Evolutionary conservation across 805 yeast genomes (phyloP), one percentile per base, ranked within the genome.

Genomic region (Isabelozyma gotoi): DNA sequence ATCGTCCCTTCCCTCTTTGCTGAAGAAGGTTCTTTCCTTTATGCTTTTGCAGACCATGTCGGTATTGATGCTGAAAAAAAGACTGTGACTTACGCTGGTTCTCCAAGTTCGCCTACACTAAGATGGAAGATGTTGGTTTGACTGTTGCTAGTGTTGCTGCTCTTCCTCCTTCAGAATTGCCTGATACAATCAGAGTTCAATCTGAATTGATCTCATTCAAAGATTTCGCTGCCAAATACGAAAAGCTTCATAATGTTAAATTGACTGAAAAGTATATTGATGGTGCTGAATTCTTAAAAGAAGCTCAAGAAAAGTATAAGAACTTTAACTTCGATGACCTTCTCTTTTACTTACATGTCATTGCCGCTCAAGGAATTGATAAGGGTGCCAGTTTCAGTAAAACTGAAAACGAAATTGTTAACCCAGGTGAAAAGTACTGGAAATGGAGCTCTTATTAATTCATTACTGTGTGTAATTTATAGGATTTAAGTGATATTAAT

Each of bases 101-200:
- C 68, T 39, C 72, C 71, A 50, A 54, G 38, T 45, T 76, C 40
- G 62, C 74, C 20, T 58, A 73, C 33, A 53, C 77, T 3, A 65
- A 48, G 33, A 44, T 64, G 18, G 46, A 42, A 11, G 81, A 81
- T 57, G 54, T 80, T 44, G 82, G 79, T 16, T 62, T 69, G 27
- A 48, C 62, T 4, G 56, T 74, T 38, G 77, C 76, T 15, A 54
- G 72, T 10, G 46, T 77, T 36, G 74, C 70, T 8, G 57, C 78
- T 15, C 45, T 39, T 1, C 67, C 71, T 33, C 65, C 68, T 5
- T 35, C 66, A 0, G 38, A 56, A 3, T 51, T 80, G 15, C 82
- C 83, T 19, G 73, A 78, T 47, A 49, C 39, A 15, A 44, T 79
- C 16, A 68, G 73, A 53, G 55, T 78, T 27, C 66, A 64, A 40